phyloP scores from a whole-genome alignment of 768 basidiomycete species.

The Erythrobasidium yunnanense region DNA sequence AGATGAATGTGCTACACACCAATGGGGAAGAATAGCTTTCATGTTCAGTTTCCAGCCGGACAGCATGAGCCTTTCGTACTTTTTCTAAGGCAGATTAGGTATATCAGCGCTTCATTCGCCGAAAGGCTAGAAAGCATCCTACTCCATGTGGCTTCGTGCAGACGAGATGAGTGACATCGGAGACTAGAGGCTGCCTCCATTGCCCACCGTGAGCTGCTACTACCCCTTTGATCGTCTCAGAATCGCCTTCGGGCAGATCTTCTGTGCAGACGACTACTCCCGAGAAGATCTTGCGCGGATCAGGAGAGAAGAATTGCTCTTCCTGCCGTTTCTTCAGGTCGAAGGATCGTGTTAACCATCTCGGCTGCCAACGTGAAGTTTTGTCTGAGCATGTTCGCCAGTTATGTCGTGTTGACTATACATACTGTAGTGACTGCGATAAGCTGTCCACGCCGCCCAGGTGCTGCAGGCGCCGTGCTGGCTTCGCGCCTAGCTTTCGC shows the following conservation, averaged over 20 bases:
- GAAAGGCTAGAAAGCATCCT: neutral
- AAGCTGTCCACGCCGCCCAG: neutral
- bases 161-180: constrained; percentile 80
- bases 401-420: too few species aligned
- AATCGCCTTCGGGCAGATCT: constrained; percentile 55
- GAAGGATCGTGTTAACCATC: constrained; percentile 61
- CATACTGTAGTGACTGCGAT: neutral
- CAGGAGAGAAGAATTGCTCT: constrained; percentile 56
- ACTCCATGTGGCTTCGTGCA: constrained; percentile 45
- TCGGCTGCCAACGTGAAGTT: constrained; percentile 28
- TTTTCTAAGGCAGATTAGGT: constrained; percentile 45
- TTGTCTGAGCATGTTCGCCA: too few species aligned
- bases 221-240: constrained; percentile 61
- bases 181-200: constrained; percentile 63
- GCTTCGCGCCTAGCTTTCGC: constrained; percentile 1
- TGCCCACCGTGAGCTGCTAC: constrained; percentile 69
- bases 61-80: constrained; percentile 51
- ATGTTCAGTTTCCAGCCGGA: constrained; percentile 44
- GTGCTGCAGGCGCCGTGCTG: neutral
- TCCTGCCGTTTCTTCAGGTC: constrained; percentile 52
- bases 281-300: constrained; percentile 70
- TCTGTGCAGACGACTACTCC: constrained; percentile 51
- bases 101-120: neutral
- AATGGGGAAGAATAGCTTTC: constrained; percentile 70
- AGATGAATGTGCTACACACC: constrained; percentile 46